Evolutionary conservation across 1,284 basidiomycete species (phyloP).

Genomic region (Marasmius oreades): DNA sequence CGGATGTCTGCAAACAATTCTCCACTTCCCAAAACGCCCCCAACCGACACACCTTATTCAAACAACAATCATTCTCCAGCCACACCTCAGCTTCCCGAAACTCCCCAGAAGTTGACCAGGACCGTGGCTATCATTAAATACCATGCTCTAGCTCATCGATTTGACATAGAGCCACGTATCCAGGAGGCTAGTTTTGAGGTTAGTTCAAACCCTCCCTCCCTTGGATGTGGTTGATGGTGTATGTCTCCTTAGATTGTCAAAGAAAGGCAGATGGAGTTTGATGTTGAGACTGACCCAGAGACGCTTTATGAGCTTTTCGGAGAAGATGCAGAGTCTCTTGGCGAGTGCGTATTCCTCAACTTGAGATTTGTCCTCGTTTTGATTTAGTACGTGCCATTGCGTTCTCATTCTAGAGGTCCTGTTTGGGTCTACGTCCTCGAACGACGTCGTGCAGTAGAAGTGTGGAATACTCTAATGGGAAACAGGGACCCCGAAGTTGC

Average conservation of each 20-base stretch:
- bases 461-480: conserved; percentile 73
- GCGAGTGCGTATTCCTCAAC: conserved; percentile 54
- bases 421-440: conserved; percentile 86
- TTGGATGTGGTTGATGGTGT: conserved; percentile 3
- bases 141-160: conserved; percentile 64
- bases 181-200: conserved; percentile 77
- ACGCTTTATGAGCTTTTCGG: conserved; percentile 74
- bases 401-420: conserved; percentile 51
- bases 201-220: conserved; percentile 18
- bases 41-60: conserved; percentile 11
- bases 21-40: conserved; percentile 1
- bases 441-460: conserved; percentile 70
- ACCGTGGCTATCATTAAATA: conserved; percentile 79
- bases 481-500: conserved; percentile 56
- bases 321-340: conserved; percentile 65
- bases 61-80: conserved; percentile 13
- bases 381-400: not conserved
- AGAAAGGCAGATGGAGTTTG: conserved; percentile 81
- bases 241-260: conserved; percentile 60
- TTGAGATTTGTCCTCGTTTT: conserved; percentile 8
- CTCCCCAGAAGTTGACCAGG: conserved; percentile 38
- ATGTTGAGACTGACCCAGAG: conserved; percentile 73
- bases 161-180: conserved; percentile 73
- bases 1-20: conserved; percentile 1
- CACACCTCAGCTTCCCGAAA: conserved; percentile 15